A percentile compares a stretch with the other conserved stretches of the same genome.
These are phyloP conservation scores for Elymus sibiricus DNA, from an alignment of 176 grass and related monocot species.

Conservation along the genomic window DNA sequence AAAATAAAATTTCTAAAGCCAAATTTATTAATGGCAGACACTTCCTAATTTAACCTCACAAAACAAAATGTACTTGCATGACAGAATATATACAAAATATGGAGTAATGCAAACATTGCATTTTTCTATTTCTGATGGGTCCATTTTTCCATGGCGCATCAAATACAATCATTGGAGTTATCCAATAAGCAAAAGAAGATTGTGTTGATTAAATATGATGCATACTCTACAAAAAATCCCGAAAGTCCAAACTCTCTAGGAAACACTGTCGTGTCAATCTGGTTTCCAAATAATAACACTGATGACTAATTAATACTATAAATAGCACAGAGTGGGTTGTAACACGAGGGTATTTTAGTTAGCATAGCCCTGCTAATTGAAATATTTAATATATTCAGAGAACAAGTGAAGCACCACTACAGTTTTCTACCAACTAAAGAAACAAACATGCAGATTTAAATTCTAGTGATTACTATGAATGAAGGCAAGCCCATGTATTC, in stretches of 20 bases:
- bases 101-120: background rate
- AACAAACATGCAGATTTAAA: background rate
- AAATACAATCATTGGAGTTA: constrained; percentile 19
- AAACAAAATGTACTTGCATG: constrained; percentile 3
- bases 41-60: background rate
- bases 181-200: background rate
- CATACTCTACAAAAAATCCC: background rate
- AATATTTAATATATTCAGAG: background rate
- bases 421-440: background rate
- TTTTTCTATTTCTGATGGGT: background rate
- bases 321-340: background rate
- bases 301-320: background rate
- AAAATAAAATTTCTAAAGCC: constrained; percentile 17
- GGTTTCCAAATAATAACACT: background rate
- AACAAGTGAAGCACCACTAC: background rate
- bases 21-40: constrained; percentile 5
- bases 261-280: constrained; percentile 7
- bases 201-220: constrained; percentile 8
- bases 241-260: background rate
- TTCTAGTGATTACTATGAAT: background rate
- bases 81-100: constrained; percentile 1
- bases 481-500: background rate
- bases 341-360: background rate
- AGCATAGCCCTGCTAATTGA: background rate
- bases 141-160: background rate